Evolutionary conservation across 192 early-diverging fungal genomes (phyloP), one percentile per base, ranked within the genome.

Genomic region (Backusella morwellensis): DNA sequence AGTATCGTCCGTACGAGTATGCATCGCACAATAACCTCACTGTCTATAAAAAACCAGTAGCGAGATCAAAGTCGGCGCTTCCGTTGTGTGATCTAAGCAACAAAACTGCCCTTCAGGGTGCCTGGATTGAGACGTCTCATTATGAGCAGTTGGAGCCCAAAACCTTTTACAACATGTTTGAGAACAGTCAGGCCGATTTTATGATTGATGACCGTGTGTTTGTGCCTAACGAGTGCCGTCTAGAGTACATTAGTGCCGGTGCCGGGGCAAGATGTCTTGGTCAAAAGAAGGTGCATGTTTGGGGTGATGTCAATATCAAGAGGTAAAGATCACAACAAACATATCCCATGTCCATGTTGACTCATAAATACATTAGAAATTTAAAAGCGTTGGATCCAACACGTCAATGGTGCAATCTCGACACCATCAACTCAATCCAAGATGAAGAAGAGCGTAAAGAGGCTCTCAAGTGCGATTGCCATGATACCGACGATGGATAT

Each of bases 111-210:
- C 23, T 70, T 41, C 19, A 70, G 26, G 68, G 68, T 70, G 68
- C 68, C 38, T 81, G 80, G 80, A 75, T 81, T 40, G 69, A 81
- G 11, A 71, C 67, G 23, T 23, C 76, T 4, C 41, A 47, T 44
- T 81, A 59, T 32, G 72, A 81, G 21, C 12, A 63, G 4, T 26
- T 44, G 15, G 76, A 74, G 9, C 75, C 75, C 12, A 66, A 63
- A 17, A 68, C 77, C 26, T 81, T 81, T 47, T 81, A 81, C 66
- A 72, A 71, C 12, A 81, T 81, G 80, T 81, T 81, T 75, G 76
- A 72, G 35, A 44, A 47, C 1, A 52, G 44, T n/a, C 75, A 81
- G n/a, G 54, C 77, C 40, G 80, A 81, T 38, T 75, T 70, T 52
- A 75, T 74, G 3, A 15, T 56, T 2, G 15, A 73, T 42, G 59